Evolutionary conservation across 441 rosid genomes (phyloP).

Genomic region (Erodium trifolium): DNA sequence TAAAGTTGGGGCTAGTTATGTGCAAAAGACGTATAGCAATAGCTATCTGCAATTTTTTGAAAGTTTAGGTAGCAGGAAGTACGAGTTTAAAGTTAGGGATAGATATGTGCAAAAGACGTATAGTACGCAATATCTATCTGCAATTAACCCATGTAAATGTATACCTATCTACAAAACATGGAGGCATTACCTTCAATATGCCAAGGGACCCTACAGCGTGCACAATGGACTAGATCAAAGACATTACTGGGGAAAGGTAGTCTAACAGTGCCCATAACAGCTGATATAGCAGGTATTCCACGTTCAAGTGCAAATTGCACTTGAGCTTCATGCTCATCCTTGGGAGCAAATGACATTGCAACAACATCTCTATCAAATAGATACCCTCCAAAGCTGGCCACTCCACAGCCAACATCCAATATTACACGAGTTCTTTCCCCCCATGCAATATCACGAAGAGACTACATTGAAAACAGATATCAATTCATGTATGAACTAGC

Average conservation of each 20-base stretch:
- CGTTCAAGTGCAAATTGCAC: slow-evolving; percentile 92
- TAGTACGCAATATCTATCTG: too few relatives aligned
- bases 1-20: too few relatives aligned
- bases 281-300: slow-evolving; percentile 85
- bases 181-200: slow-evolving; percentile 44
- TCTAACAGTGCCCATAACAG: slow-evolving; percentile 88
- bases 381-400: slow-evolving; percentile 87
- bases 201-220: slow-evolving; percentile 96
- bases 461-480: slow-evolving; percentile 26
- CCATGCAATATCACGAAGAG: slow-evolving; percentile 63
- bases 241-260: slow-evolving; percentile 82
- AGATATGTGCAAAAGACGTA: too few relatives aligned
- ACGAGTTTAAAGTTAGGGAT: too few relatives aligned
- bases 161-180: slow-evolving; percentile 9
- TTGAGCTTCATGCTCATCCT: slow-evolving; percentile 94
- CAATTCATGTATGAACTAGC: not conserved
- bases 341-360: slow-evolving; percentile 92
- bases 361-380: slow-evolving; percentile 81
- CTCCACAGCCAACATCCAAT: slow-evolving; percentile 93
- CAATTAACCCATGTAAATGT: not conserved
- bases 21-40: too few relatives aligned
- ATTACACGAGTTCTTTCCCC: slow-evolving; percentile 67
- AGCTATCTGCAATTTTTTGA: too few relatives aligned
- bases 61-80: too few relatives aligned
- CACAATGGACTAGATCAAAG: slow-evolving; percentile 79